Base-by-base conservation (phyloP, 805 yeast genomes). In the Myxozyma nipponensis region DNA sequence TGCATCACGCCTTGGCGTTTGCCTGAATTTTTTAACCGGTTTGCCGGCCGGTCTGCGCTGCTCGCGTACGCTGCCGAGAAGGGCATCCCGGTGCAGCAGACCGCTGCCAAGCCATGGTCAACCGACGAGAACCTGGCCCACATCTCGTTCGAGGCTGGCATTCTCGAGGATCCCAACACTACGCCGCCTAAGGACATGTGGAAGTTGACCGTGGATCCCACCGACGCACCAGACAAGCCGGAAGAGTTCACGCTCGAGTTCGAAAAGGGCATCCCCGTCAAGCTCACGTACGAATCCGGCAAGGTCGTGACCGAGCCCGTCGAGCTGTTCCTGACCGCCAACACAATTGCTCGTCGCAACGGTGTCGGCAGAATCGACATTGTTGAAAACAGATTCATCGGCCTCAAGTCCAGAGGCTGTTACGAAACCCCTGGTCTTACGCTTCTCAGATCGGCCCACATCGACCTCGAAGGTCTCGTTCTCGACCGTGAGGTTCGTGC, bases 141-240 rank as follows among this genome's bases (percentile, higher is more conserved):
- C 74, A 93, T 93, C 71, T 91, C 98, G 36, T 93, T 86, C 71
- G 99, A 93, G 78, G 99, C 99, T 59, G 99, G 99, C 74, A 93
- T 93, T 62, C 81, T 93, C 66, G 99, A 93, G 76, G 96, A 93
- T 75, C 99, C 99, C 68, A 86, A 93, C 72, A 83, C 91, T 63
- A 93, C 98, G 46, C 98, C 98, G 59, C 98, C 98, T 74, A 91
- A 90, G 77, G 98, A 93, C 72, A 93, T 93, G 98, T 93, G 98
- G 98, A 93, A 93, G 76, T 81, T 93, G 69, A 93, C 96, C 39
- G 87, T 85, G 54, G 98, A 91, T 72, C 98, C 98, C 64, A 68
- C 75, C 37, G 97, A 91, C 67, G 98, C 98, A 50, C 98, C 98
- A 66, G 82, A 86, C 56, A 74, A 75, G 44, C 98, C 98, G 64